Conservation (phyloP, 148 eudicot genomes). For the Fagopyrum esculentum region DNA sequence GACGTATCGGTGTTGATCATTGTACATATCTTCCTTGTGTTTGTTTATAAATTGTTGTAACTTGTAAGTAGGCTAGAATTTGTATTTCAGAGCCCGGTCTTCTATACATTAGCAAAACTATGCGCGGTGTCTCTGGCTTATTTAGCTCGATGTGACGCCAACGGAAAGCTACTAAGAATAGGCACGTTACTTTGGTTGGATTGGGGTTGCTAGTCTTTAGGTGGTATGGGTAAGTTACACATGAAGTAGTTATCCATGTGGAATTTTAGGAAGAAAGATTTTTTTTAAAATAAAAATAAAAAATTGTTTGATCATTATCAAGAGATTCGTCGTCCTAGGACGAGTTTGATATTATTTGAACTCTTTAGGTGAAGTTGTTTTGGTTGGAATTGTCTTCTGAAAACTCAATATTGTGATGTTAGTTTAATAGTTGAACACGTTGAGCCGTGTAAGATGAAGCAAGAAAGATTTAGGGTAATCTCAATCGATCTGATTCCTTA, state of each 20-base stretch:
- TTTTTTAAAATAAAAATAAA: too few relatives aligned
- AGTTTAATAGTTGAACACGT: neutral
- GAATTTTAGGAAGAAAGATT: too few relatives aligned
- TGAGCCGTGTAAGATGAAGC: neutral
- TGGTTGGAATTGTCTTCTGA: neutral
- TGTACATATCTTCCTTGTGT: conserved; percentile 7
- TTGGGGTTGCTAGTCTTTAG: too few relatives aligned
- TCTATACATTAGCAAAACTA: neutral
- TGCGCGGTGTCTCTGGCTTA: neutral
- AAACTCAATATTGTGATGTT: neutral
- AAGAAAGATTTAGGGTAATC: neutral
- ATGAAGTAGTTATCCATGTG: too few relatives aligned
- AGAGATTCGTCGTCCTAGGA: too few relatives aligned
- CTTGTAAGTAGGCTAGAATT: neutral
- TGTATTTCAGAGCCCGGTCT: neutral
- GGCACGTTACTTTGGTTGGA: too few relatives aligned
- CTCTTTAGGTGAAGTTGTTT: neutral
- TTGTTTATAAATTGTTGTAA: neutral
- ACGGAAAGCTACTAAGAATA: too few relatives aligned
- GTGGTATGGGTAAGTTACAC: too few relatives aligned
- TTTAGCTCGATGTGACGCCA: neutral
- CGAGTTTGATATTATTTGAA: neutral
- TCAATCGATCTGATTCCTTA: neutral
- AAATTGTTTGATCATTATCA: too few relatives aligned
- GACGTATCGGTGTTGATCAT: conserved; percentile 6